Evolutionary conservation across 495 filamentous ascomycete species (phyloP).

Genomic region (Neurospora sp.): DNA sequence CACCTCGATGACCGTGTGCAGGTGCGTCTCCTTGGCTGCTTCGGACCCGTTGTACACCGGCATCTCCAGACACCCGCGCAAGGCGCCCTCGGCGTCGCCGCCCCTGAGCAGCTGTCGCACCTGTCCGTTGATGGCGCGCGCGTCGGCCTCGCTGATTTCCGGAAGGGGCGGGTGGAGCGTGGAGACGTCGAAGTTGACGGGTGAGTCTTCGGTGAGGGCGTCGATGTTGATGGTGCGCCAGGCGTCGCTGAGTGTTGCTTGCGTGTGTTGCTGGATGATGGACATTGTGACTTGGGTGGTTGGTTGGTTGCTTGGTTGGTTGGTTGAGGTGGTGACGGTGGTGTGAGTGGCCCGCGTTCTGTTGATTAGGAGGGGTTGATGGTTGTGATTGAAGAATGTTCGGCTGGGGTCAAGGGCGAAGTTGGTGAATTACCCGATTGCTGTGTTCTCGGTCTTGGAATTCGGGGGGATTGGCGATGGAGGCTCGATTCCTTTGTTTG

Average conservation of each 20-base stretch:
- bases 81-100: slow-evolving; percentile 75
- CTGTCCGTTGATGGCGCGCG: slow-evolving; percentile 61
- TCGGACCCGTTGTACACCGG: slow-evolving; percentile 49
- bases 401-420: background rate
- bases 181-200: slow-evolving; percentile 74
- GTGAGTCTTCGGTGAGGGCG: slow-evolving; percentile 74
- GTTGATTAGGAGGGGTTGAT: background rate
- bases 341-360: background rate
- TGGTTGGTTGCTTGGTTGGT: background rate
- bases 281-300: slow-evolving; percentile 32
- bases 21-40: slow-evolving; percentile 71
- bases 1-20: slow-evolving; percentile 75
- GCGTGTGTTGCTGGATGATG: slow-evolving; percentile 45
- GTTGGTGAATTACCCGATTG: background rate
- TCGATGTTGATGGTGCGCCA: slow-evolving; percentile 96
- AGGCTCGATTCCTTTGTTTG: background rate
- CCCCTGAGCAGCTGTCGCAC: slow-evolving; percentile 76
- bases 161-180: slow-evolving; percentile 64
- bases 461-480: background rate
- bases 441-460: background rate
- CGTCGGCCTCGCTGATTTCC: slow-evolving; percentile 57
- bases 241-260: slow-evolving; percentile 42
- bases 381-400: background rate
- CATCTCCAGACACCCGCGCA: slow-evolving; percentile 68
- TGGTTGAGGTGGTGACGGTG: background rate